Base-by-base conservation (phyloP, 306 rosid species). In the Prunus mongolica region DNA sequence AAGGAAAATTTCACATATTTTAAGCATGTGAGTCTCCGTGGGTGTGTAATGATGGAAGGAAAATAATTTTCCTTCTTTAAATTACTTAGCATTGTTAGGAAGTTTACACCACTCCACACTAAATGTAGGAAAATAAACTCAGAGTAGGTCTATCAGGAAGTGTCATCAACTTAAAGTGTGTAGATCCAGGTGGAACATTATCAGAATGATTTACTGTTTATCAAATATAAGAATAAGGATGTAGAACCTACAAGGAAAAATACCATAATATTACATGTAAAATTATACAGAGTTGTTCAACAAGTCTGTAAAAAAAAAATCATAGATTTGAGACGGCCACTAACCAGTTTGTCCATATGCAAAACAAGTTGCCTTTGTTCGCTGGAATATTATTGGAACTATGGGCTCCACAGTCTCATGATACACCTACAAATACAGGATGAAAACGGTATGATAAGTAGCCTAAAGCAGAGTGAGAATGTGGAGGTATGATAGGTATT, bases 281-380 rank as follows among this genome's bases (percentile, higher is more conserved):
- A 75, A 58, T 16, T 54, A 75, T 58, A 55, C 28, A 6, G 1
- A 19, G 9, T 50, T 58, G 49, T 56, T 78, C 41, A 41, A 25
- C 57, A 74, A 34, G 65, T 52, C 47, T 46, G 80, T 22, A 67
- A 79, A 58, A 24, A 24, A 24, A 69, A 70, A 75, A 70, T 71
- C 25, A 82, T 55, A 75, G 76, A 80, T 65, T 77, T 65, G 38
- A 71, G 69, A 49, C 54, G 74, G 78, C 54, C 50, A 78, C 80
- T 55, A 80, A 92, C 99, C 99, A 89, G 99, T 96, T 86, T 96
- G 99, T 24, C 99, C 99, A 28, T 96, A 96, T 19, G 99, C 99
- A 83, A 96, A 96, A 89, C 99, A 96, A 45, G 99, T 96, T 57
- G 98, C 99, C 80, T 96, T 96, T 47, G 98, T 96, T 71, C 99